Percentiles rank a stretch among this genome's conserved stretches.
phyloP scores from a whole-genome alignment of 345 rosid genomes.

The Zanthoxylum bungeanum region DNA sequence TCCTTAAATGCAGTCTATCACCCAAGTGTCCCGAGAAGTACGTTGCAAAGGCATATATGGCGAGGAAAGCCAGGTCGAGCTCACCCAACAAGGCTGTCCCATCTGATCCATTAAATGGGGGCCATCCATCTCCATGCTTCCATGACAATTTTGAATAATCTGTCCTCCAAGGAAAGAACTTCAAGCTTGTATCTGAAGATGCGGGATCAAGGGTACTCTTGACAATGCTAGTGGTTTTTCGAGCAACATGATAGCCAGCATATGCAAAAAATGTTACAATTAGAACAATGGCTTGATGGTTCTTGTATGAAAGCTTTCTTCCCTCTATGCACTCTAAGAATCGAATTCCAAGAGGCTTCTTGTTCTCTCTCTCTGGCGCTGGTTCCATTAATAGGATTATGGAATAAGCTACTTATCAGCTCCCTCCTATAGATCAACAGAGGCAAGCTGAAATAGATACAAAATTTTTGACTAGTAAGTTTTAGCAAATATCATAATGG shows the following conservation, averaged over 20 bases:
- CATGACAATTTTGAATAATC: slow-evolving; percentile 24
- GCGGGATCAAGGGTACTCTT: slow-evolving; percentile 86
- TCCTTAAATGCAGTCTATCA: slow-evolving; percentile 78
- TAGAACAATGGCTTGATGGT: slow-evolving; percentile 75
- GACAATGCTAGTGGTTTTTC: slow-evolving; percentile 92
- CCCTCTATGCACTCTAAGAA: slow-evolving; percentile 47
- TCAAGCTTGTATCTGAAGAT: slow-evolving; percentile 36
- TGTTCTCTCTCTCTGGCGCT: slow-evolving; percentile 12
- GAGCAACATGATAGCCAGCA: slow-evolving; percentile 73
- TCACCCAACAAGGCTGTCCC: slow-evolving; percentile 85
- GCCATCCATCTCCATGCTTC: slow-evolving; percentile 69
- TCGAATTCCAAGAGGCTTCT: slow-evolving; percentile 69
- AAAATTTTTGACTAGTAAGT: neutral
- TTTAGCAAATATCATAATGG: no score
- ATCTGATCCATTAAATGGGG: slow-evolving; percentile 67
- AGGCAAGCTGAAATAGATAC: slow-evolving; percentile 19
- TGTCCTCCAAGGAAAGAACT: slow-evolving; percentile 32
- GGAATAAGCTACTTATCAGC: slow-evolving; percentile 6
- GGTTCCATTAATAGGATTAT: slow-evolving; percentile 14
- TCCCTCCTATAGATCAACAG: slow-evolving; percentile 10
- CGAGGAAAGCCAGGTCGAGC: slow-evolving; percentile 80
- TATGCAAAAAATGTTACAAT: slow-evolving; percentile 81
- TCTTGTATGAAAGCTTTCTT: slow-evolving; percentile 52
- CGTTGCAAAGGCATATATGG: slow-evolving; percentile 81
- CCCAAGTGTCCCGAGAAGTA: slow-evolving; percentile 91